phyloP scores from a whole-genome alignment of 768 basidiomycete genomes.

The Leccinum subgranulosum region DNA sequence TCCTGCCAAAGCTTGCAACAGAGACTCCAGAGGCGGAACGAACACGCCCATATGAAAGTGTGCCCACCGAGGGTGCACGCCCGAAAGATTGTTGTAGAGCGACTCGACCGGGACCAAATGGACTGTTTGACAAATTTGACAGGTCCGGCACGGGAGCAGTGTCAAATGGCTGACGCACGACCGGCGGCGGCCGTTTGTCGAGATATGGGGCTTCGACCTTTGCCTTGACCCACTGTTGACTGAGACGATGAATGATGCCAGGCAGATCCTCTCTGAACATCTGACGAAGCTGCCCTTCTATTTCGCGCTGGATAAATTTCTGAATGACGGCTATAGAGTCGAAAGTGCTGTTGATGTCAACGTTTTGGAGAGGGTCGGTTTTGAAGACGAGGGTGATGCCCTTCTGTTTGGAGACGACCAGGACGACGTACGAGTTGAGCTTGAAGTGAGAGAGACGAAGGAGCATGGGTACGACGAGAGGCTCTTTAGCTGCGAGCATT shows the following conservation, averaged over 20 bases:
- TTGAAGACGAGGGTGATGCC: constrained; percentile 99
- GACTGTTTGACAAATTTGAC: constrained; percentile 19
- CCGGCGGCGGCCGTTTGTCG: constrained; percentile 45
- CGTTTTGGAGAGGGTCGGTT: constrained; percentile 96
- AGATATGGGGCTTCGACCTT: constrained; percentile 93
- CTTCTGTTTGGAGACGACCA: constrained; percentile 96
- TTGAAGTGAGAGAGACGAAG: constrained; percentile 94
- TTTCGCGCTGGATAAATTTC: constrained; percentile 96
- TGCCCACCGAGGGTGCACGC: constrained; percentile 22
- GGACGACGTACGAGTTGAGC: constrained; percentile 92
- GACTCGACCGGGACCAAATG: constrained; percentile 9
- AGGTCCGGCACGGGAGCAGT: constrained; percentile 43
- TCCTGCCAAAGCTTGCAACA: constrained; percentile 31
- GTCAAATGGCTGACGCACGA: constrained; percentile 34
- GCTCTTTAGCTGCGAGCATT: constrained; percentile 92
- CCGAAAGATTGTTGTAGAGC: constrained; percentile 25
- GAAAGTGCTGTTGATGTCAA: constrained; percentile 96
- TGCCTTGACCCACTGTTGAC: constrained; percentile 93
- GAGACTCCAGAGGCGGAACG: constrained; percentile 44
- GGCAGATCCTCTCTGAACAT: constrained; percentile 98
- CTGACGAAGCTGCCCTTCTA: constrained; percentile 93
- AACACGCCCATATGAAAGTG: constrained; percentile 24
- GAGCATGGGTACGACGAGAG: constrained; percentile 97
- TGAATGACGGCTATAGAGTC: constrained; percentile 98
- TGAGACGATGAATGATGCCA: constrained; percentile 92